These are phyloP conservation scores for Monosporascus sp. DNA, from an alignment of 2,329 filamentous ascomycete species.

Conservation along the genomic window DNA sequence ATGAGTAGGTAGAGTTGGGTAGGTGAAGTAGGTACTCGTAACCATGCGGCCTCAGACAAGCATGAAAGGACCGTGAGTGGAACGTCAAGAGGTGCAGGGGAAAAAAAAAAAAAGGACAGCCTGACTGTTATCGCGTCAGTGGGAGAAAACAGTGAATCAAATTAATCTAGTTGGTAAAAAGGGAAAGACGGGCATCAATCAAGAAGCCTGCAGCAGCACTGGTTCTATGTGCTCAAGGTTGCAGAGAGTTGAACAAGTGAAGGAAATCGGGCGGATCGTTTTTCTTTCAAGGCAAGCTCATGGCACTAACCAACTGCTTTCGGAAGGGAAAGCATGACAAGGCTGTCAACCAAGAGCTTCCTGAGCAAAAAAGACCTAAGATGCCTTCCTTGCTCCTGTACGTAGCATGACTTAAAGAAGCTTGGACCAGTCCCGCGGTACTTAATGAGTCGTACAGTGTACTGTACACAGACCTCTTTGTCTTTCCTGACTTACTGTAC, in stretches of 20 bases:
- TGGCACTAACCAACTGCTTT: conserved; percentile 19
- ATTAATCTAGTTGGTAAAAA: conserved; percentile 6
- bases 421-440: no score
- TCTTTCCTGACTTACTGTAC: no score
- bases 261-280: no score
- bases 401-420: no score
- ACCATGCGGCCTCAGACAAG: neutral
- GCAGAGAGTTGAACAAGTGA: no score
- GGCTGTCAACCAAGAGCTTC: conserved; percentile 11
- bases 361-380: neutral
- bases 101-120: conserved; percentile 2
- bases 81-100: neutral
- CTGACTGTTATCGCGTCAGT: conserved; percentile 7
- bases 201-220: no score
- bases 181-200: neutral
- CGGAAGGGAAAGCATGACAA: conserved; percentile 25
- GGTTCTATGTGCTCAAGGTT: no score
- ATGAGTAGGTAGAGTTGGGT: no score
- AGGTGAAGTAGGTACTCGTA: neutral
- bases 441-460: no score
- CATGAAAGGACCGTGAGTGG: neutral
- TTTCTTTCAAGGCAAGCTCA: neutral
- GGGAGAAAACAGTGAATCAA: conserved; percentile 2
- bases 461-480: no score
- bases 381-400: neutral